These are phyloP conservation scores for Cystofilobasidium bisporidii DNA, from an alignment of 768 basidiomycete genomes.

Conservation along the genomic window DNA sequence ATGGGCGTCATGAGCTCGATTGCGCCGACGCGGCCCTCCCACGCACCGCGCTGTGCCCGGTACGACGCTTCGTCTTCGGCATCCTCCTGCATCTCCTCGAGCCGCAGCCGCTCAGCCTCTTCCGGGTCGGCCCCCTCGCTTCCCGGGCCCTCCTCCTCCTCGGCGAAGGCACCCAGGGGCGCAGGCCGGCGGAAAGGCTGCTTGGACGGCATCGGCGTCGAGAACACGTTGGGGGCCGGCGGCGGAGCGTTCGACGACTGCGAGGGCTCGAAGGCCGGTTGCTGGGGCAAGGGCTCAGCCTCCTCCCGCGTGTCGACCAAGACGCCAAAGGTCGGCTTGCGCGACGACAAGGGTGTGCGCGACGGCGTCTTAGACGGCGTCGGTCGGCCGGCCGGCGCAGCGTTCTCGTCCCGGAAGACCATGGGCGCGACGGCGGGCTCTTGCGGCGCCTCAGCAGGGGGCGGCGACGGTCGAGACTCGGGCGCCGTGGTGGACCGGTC, in stretches of 20 bases:
- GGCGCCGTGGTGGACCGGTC: constrained; percentile 4
- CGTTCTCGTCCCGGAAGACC: constrained; percentile 25
- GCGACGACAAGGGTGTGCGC: constrained; percentile 30
- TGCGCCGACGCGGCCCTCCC: constrained; percentile 31
- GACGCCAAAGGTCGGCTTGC: constrained; percentile 20
- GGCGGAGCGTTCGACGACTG: not conserved
- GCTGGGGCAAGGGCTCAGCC: not conserved
- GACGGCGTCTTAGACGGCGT: constrained; percentile 29
- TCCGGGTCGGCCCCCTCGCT: constrained; percentile 10
- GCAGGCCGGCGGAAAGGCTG: constrained; percentile 14
- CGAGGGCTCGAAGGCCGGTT: not conserved
- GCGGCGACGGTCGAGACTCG: not conserved
- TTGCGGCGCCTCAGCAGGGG: not conserved
- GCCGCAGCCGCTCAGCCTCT: not conserved
- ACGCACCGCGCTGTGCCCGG: constrained; percentile 28
- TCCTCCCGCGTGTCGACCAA: not conserved
- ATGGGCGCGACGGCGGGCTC: constrained; percentile 22
- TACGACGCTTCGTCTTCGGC: constrained; percentile 28
- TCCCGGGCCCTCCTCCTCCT: constrained; percentile 29
- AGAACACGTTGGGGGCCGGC: constrained; percentile 7
- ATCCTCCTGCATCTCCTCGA: constrained; percentile 3
- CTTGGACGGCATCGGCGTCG: constrained; percentile 23
- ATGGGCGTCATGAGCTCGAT: constrained; percentile 97
- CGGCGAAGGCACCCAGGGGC: constrained; percentile 24
- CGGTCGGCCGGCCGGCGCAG: constrained; percentile 22